Base-by-base conservation (phyloP, 2,329 filamentous ascomycete species). In the Xylariaceae sp. region DNA sequence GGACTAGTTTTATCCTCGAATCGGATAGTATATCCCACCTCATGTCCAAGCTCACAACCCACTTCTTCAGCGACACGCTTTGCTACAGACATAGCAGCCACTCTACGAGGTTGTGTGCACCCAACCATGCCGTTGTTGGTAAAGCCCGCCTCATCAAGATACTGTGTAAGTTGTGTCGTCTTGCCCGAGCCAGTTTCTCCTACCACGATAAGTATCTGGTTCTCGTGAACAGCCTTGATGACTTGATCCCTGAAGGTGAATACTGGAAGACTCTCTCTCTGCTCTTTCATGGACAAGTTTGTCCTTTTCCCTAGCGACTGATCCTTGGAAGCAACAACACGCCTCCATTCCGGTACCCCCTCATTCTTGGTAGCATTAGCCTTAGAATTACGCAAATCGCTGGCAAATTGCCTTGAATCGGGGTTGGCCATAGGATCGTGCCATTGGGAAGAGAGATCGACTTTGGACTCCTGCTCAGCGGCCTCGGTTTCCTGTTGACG, bases 151-250 rank as follows among this genome's bases (percentile, higher is more conserved):
- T 98, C 93, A 1, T 91, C 92, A 16, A 98, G 76, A 57, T 94
- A 98, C 55, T 98, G 93, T 0, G 93, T 96, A 45, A 98, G 67
- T 64, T 98, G 93, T 0, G 93, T 98, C 0, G 93, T 98, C 68
- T 98, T 98, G 55, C 93, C 93, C 0, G 90, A 96, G 12, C 93
- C 93, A 41, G 93, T 98, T 64, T 98, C 93, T 58, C 93, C 93
- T 41, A 98, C 92, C 0, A 98, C 92, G 61, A 98, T 95, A 52
- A 98, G 67, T 37, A 98, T 79, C 61, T 97, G 92, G 62, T 98
- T 93, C 32, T 88, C 84, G 21, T 76, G 74, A 2, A 98, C 85
- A 19, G 93, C 93, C 56, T 95, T 82, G 53, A 97, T 85, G 22
- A 98, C 77, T 61, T 94, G 87, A 40, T 81, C 85, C 44, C 92